Percentiles rank a stretch among this genome's conserved stretches.
These are phyloP conservation scores for Cutaneotrichosporon dermatis DNA, from an alignment of 1,284 basidiomycete species.

Conservation along the genomic window DNA sequence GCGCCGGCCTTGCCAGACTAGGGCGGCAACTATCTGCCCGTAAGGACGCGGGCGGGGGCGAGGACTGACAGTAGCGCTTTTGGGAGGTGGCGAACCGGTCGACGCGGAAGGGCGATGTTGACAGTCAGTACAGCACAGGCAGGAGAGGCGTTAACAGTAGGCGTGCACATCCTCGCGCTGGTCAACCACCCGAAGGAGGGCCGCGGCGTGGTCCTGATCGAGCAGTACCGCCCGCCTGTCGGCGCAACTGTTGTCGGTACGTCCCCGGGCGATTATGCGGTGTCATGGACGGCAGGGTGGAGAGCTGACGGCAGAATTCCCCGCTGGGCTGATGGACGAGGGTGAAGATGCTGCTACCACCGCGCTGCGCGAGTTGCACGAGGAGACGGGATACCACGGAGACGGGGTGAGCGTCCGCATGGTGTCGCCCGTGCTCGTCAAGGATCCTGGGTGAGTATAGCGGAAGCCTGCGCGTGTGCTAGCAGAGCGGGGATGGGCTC, in stretches of 20 bases:
- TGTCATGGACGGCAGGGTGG: too few relatives aligned
- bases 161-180: slow-evolving; percentile 75
- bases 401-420: slow-evolving; percentile 54
- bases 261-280: slow-evolving; percentile 16
- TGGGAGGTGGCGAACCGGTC: slow-evolving; percentile 84
- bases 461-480: too few relatives aligned
- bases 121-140: slow-evolving; percentile 56
- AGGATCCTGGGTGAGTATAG: slow-evolving; percentile 59
- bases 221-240: slow-evolving; percentile 80
- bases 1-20: neutral
- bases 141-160: slow-evolving; percentile 37
- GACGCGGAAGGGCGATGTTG: slow-evolving; percentile 69
- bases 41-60: neutral
- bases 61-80: slow-evolving; percentile 54
- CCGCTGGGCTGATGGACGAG: slow-evolving; percentile 79
- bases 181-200: slow-evolving; percentile 61
- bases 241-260: slow-evolving; percentile 67
- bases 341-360: slow-evolving; percentile 66
- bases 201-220: slow-evolving; percentile 71
- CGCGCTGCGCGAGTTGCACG: slow-evolving; percentile 77
- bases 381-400: slow-evolving; percentile 76
- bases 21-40: too few relatives aligned
- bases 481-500: neutral
- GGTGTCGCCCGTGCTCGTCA: slow-evolving; percentile 64
- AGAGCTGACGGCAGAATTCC: slow-evolving; percentile 59